Percentiles rank a stretch among this genome's conserved stretches.
Evolutionary conservation across 306 rosid species (phyloP).

Genomic region (Malus fusca): DNA sequence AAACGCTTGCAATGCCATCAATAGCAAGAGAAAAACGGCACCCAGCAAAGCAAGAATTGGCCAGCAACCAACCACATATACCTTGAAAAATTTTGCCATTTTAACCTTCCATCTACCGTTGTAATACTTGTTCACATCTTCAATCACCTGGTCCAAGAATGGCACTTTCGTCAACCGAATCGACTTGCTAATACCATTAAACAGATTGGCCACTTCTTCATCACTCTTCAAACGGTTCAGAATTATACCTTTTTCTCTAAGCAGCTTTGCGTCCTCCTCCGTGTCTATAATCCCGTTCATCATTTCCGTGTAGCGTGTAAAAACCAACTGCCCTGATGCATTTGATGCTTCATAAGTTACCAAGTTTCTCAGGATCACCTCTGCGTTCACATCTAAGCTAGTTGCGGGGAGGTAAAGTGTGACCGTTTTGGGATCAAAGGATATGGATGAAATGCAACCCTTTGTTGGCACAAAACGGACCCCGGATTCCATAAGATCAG

Average conservation of each 20-base stretch:
- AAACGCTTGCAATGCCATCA: conserved; percentile 28
- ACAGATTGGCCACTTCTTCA: conserved; percentile 46
- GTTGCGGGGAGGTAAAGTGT: conserved; percentile 52
- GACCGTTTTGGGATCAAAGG: conserved; percentile 35
- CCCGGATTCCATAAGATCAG: conserved; percentile 38
- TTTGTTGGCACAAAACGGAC: conserved; percentile 30
- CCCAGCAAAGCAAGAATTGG: conserved; percentile 49
- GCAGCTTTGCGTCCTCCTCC: conserved; percentile 48
- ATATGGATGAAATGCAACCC: conserved; percentile 40
- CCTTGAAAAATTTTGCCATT: conserved; percentile 32
- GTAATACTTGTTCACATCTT: conserved; percentile 64
- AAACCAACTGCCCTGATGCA: conserved; percentile 50
- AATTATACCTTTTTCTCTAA: conserved; percentile 47
- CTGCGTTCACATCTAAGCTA: conserved; percentile 46
- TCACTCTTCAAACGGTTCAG: conserved; percentile 63
- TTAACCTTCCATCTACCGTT: conserved; percentile 54
- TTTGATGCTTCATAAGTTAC: conserved; percentile 74
- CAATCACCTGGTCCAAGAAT: conserved; percentile 59
- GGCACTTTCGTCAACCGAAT: conserved; percentile 54
- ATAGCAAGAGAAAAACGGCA: conserved; percentile 39
- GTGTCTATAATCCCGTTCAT: conserved; percentile 76
- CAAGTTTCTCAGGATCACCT: conserved; percentile 54
- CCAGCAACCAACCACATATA: conserved; percentile 57
- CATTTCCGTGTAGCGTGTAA: conserved; percentile 59
- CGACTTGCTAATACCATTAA: conserved; percentile 76